Evolutionary conservation across 805 yeast species (phyloP).

Genomic region (Myxozyma monticola): DNA sequence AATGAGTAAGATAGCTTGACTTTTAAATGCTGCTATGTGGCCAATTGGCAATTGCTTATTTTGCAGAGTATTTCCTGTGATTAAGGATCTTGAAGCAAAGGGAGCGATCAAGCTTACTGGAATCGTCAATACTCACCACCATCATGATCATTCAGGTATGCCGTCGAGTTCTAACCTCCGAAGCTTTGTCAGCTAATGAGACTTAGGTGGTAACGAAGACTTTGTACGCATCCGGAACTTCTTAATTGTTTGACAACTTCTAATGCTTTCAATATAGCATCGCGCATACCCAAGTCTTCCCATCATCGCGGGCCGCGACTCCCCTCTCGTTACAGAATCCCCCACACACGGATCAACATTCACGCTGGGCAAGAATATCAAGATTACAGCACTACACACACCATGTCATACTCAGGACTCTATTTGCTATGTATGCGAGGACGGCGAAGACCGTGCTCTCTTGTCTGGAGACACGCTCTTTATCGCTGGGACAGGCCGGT

Average conservation of each 20-base stretch:
- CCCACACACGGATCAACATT: constrained; percentile 65
- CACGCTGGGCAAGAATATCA: constrained; percentile 61
- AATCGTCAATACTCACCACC: constrained; percentile 94
- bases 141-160: constrained; percentile 92
- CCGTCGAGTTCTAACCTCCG: constrained; percentile 49
- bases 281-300: constrained; percentile 51
- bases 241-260: neutral
- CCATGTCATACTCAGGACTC: constrained; percentile 98
- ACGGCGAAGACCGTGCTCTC: constrained; percentile 70
- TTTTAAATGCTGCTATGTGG: neutral
- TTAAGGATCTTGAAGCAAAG: constrained; percentile 41
- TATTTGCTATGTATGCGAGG: constrained; percentile 78
- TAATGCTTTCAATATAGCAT: constrained; percentile 8
- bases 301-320: constrained; percentile 79
- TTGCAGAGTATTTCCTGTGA: constrained; percentile 46
- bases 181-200: no score
- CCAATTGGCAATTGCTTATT: neutral
- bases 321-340: constrained; percentile 68
- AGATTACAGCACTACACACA: constrained; percentile 81
- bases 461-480: constrained; percentile 96
- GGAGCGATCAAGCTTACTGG: constrained; percentile 57
- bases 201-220: constrained; percentile 26
- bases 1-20: constrained; percentile 54
- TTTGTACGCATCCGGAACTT: no score
- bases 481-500: constrained; percentile 92